phyloP scores from a whole-genome alignment of 2,329 filamentous ascomycete species.

The Cordyceps militaris region DNA sequence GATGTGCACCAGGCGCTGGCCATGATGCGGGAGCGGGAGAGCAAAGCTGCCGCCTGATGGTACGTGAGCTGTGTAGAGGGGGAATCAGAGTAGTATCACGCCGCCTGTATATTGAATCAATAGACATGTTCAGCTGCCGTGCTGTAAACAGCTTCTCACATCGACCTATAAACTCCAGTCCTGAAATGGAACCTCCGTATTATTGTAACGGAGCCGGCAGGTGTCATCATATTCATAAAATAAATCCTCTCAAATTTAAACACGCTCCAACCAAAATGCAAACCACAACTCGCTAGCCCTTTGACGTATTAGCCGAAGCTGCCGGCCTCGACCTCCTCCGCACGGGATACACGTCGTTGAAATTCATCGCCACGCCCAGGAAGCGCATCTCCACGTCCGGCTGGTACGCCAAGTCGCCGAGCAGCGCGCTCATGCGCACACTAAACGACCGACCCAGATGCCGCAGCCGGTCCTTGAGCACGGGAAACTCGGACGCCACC shows the following conservation, averaged over 20 bases:
- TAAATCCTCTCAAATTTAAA: background rate
- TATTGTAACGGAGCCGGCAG: background rate
- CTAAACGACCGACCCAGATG: slow-evolving; percentile 71
- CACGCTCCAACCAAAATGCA: background rate
- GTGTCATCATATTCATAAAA: background rate
- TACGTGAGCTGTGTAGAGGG: background rate
- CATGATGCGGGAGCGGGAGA: background rate
- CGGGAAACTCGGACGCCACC: slow-evolving; percentile 60
- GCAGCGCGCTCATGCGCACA: slow-evolving; percentile 66
- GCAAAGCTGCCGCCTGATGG: background rate
- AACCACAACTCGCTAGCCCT: background rate
- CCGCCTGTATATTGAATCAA: too few species aligned
- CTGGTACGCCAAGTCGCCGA: slow-evolving; percentile 89
- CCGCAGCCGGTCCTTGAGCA: slow-evolving; percentile 65
- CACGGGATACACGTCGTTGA: slow-evolving; percentile 77
- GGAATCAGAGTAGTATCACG: too few species aligned
- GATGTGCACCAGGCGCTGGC: background rate
- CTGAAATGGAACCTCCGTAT: too few species aligned
- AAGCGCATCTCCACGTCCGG: slow-evolving; percentile 94
- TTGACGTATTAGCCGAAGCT: background rate
- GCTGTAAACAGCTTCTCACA: too few species aligned
- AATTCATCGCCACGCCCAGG: slow-evolving; percentile 96
- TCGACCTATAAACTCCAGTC: too few species aligned
- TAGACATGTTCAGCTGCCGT: too few species aligned
- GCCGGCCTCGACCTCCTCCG: background rate